Base-by-base conservation (phyloP, 371 early-diverging fungal species). In the Apophysomyces ossiformis region DNA sequence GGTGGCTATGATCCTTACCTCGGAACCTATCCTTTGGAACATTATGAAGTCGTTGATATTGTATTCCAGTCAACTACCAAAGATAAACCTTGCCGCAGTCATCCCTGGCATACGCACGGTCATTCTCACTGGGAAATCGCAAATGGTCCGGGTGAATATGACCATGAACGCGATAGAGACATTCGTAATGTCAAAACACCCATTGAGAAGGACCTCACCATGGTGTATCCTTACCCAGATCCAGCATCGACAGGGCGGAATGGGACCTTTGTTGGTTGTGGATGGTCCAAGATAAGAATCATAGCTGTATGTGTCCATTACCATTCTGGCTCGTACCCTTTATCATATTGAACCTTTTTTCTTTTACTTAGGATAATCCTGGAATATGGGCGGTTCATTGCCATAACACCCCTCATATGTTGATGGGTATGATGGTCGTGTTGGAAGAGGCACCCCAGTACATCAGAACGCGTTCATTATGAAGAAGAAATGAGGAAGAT, bases 31-130 rank as follows among this genome's bases (percentile, higher is more conserved):
- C 82, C 79, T 1, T 18, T 82, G 7, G 41, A 56, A 0, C 59
- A 74, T 37, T 69, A 71, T 60, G 82, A 82, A 56, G 65, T 74
- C 26, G 64, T 82, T 1, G 82, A 82, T 43, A 57, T 82, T 43
- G 77, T 82, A 8, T 61, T 82, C 6, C 82, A 82, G 43, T 63
- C 66, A 5, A 78, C 76, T 0, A 69, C 75, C 39, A 37, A 37
- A 21, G 74, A 73, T 6, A 65, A 74, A 7, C 69, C 73, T 11
- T 82, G 82, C 47, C 69, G 78, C 9, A 72, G 68, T 43, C 82
- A 82, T 66, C 82, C 79, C 9, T 82, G 82, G 82, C 82, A 82
- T 44, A 82, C 79, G 2, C 82, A 82, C 36, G 82, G 82, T 5
- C 82, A 82, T 35, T 79, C 77, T 1, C 82, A 82, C 60, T 82